phyloP scores from a whole-genome alignment of 177 flowering plant genomes.

The Vitis hybrid region DNA sequence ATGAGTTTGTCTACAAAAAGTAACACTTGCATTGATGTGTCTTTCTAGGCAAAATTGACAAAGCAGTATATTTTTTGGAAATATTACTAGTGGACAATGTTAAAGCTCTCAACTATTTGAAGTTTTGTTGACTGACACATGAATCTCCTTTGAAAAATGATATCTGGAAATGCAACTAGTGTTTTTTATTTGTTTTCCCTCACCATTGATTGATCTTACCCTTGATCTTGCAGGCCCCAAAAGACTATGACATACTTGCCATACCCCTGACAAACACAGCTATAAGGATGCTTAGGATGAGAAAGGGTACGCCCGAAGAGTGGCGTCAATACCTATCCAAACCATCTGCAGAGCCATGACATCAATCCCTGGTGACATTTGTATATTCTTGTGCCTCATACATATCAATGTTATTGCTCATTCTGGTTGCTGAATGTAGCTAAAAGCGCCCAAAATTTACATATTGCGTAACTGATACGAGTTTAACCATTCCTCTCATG shows the following conservation, averaged over 20 bases:
- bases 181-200: not conserved
- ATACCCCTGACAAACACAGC: conserved; percentile 76
- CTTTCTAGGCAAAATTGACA: too few relatives aligned
- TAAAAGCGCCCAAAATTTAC: not conserved
- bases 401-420: conserved; percentile 4
- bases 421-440: not conserved
- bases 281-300: conserved; percentile 53
- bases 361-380: not conserved
- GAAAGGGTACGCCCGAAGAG: conserved; percentile 70
- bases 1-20: too few relatives aligned
- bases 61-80: too few relatives aligned
- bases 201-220: not conserved
- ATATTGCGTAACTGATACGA: too few relatives aligned
- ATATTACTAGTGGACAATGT: not conserved
- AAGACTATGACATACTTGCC: conserved; percentile 76
- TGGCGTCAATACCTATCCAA: conserved; percentile 76
- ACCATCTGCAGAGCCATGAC: conserved; percentile 34
- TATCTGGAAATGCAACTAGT: not conserved
- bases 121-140: not conserved
- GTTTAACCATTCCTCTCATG: not conserved
- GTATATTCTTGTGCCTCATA: conserved; percentile 14
- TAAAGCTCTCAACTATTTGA: not conserved
- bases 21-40: too few relatives aligned
- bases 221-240: conserved; percentile 61
- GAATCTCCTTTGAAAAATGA: not conserved